Conservation (phyloP, 106 monocot species). For the Dioscorea dumetorum region DNA sequence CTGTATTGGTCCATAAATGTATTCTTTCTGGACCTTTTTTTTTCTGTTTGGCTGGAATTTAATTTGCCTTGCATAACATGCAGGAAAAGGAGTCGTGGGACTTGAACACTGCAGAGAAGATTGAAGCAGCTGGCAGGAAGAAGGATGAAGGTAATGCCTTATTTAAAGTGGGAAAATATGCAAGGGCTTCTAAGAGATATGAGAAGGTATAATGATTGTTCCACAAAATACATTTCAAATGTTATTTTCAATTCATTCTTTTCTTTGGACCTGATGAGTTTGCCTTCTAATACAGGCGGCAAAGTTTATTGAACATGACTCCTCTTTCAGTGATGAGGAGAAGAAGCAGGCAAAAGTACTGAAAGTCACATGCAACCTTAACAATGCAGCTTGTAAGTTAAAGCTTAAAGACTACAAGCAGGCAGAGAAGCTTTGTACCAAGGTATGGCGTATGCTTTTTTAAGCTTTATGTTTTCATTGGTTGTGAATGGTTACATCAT, state of each 20-base stretch:
- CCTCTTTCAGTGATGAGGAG: slow-evolving; percentile 54
- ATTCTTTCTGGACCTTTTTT: not conserved
- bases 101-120: slow-evolving; percentile 50
- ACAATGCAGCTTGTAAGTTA: slow-evolving; percentile 57
- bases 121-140: slow-evolving; percentile 51
- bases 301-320: slow-evolving; percentile 45
- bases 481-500: not conserved
- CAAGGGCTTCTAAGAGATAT: slow-evolving; percentile 60
- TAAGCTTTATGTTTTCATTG: not conserved
- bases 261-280: not conserved
- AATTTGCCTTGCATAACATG: not conserved
- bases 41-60: not conserved
- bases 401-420: slow-evolving; percentile 51
- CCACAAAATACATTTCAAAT: too few relatives aligned
- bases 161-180: slow-evolving; percentile 49
- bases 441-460: slow-evolving; percentile 8
- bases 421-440: slow-evolving; percentile 49
- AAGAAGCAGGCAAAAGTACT: slow-evolving; percentile 42
- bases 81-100: slow-evolving; percentile 87
- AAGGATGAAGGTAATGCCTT: slow-evolving; percentile 55
- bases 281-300: slow-evolving; percentile 18
- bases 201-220: slow-evolving; percentile 30
- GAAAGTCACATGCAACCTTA: slow-evolving; percentile 44
- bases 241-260: not conserved
- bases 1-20: not conserved